Evolutionary conservation across 2,329 filamentous ascomycete species (phyloP), one percentile per base, ranked within the genome.

Genomic region (Incumbomyces lentus): DNA sequence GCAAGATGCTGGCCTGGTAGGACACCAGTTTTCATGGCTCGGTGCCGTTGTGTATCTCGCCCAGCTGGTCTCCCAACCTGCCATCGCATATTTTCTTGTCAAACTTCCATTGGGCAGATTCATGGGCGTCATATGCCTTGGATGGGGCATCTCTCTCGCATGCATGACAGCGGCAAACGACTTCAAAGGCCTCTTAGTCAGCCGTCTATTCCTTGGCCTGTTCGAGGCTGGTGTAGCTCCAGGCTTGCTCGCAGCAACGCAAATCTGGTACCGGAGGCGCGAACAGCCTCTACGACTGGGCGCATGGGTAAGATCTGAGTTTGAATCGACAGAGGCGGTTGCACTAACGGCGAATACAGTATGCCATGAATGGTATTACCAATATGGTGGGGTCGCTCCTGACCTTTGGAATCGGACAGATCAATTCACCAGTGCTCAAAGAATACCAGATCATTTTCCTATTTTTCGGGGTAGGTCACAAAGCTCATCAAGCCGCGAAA

Each of bases 31-130:
- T 58, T 70, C 67, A 30, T 74, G 71, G 72, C 60, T 72, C 0
- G 69, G 70, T 1, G 66, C 68, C 3, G 68, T 75, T 22, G 71
- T 76, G 11, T 76, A 77, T 49, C 63, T 77, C 33, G 73, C 72
- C 0, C 73, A 77, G 56, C 63, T 78, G 22, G 67, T 74, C 2
- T 71, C 69, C 55, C 73, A 77, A 59, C 73, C 72, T 2, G 52
- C 72, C 10, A 66, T 74, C 6, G 71, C 72, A 0, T 71, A 73
- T 44, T 65, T 78, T 2, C 64, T 81, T 36, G 76, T 81, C 48
- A 79, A 76, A 54, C 63, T 81, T 2, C 77, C 74, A 1, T 70
- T 80, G 32, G 77, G 74, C 31, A 80, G 81, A 53, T 77, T 81
- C 44, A 71, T 74, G 18, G 74, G 73, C 0, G 60, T 60, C 1